phyloP scores from a whole-genome alignment of 108 stramenopile species.

The Pseudonitzschia pungens region DNA sequence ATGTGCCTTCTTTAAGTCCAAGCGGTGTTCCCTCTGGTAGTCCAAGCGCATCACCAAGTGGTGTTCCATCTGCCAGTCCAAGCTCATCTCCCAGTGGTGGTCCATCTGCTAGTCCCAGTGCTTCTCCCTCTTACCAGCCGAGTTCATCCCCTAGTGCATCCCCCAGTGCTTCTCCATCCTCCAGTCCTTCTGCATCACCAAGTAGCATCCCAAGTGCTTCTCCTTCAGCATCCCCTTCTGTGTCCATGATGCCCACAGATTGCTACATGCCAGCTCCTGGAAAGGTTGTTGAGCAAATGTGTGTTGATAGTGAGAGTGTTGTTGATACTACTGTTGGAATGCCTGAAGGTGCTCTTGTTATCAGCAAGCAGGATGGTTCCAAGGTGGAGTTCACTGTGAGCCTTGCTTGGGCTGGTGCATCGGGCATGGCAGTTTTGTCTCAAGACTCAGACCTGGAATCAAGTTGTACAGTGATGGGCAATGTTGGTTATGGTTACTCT shows the following conservation, averaged over 20 bases:
- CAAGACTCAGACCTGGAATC: background rate
- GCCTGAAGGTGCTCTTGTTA: background rate
- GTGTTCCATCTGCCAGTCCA: too few species aligned
- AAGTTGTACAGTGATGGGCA: background rate
- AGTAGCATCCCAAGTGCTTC: too few species aligned
- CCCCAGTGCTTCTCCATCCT: too few species aligned
- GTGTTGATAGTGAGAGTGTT: background rate
- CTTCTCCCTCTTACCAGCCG: too few species aligned
- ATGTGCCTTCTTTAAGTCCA: too few species aligned
- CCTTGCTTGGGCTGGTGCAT: background rate
- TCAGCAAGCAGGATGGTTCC: background rate
- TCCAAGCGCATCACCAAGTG: too few species aligned
- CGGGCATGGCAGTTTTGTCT: background rate
- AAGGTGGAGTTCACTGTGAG: background rate
- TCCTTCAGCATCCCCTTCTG: slow-evolving; percentile 1
- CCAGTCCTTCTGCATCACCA: too few species aligned
- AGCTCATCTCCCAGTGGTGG: too few species aligned
- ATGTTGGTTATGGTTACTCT: background rate
- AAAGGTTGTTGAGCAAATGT: background rate
- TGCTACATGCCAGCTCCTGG: slow-evolving; percentile 5
- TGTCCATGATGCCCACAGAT: slow-evolving; percentile 10
- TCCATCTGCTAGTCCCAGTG: too few species aligned
- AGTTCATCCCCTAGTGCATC: too few species aligned
- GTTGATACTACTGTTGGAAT: slow-evolving; percentile 3
- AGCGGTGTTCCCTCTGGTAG: too few species aligned